Conservation (phyloP, 2,329 filamentous ascomycete species). For the Exophiala sp. region DNA sequence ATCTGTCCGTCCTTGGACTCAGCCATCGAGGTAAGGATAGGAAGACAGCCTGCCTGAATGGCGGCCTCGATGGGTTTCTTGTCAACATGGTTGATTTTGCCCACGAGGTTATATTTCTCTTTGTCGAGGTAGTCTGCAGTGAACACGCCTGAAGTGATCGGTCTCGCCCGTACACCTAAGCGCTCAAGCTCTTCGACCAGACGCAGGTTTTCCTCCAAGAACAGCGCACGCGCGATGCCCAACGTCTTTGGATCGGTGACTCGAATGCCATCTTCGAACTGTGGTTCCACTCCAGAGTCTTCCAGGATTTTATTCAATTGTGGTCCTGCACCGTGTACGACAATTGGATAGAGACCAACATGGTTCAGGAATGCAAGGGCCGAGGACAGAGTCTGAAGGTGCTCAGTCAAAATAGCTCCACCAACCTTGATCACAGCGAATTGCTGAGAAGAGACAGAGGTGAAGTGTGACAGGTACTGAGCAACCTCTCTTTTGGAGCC, state of each 20-base stretch:
- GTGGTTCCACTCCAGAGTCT: conserved; percentile 85
- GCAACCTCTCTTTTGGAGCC: conserved; percentile 94
- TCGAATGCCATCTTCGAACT: conserved; percentile 94
- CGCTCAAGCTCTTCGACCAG: conserved; percentile 85
- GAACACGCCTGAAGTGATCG: conserved; percentile 86
- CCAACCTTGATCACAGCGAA: conserved; percentile 99
- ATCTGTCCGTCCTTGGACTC: conserved; percentile 88
- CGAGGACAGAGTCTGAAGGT: conserved; percentile 85
- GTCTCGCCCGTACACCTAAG: conserved; percentile 82
- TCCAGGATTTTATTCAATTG: conserved; percentile 91
- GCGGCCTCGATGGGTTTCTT: conserved; percentile 85
- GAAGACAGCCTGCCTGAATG: conserved; percentile 85
- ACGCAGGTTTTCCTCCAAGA: conserved; percentile 92
- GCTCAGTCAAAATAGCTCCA: conserved; percentile 90
- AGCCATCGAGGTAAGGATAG: conserved; percentile 93
- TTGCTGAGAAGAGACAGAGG: conserved; percentile 90
- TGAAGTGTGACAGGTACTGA: conserved; percentile 97
- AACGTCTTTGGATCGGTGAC: conserved; percentile 95
- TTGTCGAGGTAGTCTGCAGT: conserved; percentile 92
- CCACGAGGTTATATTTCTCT: conserved; percentile 92
- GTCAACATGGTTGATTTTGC: conserved; percentile 91
- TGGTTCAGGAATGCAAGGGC: conserved; percentile 89
- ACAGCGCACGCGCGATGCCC: conserved; percentile 83
- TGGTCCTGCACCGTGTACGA: conserved; percentile 91
- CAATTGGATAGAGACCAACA: conserved; percentile 89